A percentile compares a stretch with the other conserved stretches of the same genome.
phyloP scores from a whole-genome alignment of 2,329 filamentous ascomycete genomes.

The Venturia effusa region DNA sequence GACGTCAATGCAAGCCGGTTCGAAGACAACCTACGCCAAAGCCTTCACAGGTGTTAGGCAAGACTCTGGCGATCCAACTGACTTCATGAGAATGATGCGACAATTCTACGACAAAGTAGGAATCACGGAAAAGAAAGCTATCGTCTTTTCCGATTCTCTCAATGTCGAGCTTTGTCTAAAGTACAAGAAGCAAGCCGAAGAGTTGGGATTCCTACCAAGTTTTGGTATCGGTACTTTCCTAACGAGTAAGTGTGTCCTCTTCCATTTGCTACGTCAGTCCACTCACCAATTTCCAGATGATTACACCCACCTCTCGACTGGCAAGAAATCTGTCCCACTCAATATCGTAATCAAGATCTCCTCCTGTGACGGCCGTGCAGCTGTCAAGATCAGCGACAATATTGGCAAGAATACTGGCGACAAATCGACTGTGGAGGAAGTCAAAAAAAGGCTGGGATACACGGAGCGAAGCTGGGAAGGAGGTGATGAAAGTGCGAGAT shows the following conservation, averaged over 20 bases:
- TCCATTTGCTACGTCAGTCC: constrained; percentile 2
- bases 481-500: constrained; percentile 74
- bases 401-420: constrained; percentile 91
- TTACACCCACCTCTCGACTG: constrained; percentile 60
- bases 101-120: constrained; percentile 68
- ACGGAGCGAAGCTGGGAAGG: constrained; percentile 72
- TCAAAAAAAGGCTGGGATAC: constrained; percentile 81
- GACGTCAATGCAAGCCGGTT: constrained; percentile 19
- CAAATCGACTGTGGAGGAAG: constrained; percentile 61
- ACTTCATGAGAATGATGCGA: constrained; percentile 69
- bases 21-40: constrained; percentile 57
- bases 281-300: constrained; percentile 48
- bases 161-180: constrained; percentile 84
- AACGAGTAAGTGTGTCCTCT: constrained; percentile 49
- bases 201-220: constrained; percentile 68
- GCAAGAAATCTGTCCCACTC: constrained; percentile 75
- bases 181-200: constrained; percentile 77
- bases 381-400: constrained; percentile 86
- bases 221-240: constrained; percentile 95
- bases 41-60: constrained; percentile 77
- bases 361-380: constrained; percentile 66
- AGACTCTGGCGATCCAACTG: constrained; percentile 76
- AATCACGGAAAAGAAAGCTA: constrained; percentile 70
- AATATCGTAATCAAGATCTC: constrained; percentile 98
- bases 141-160: constrained; percentile 93